Evolutionary conservation across 2,329 filamentous ascomycete species (phyloP).

Genomic region (Nemania serpens): DNA sequence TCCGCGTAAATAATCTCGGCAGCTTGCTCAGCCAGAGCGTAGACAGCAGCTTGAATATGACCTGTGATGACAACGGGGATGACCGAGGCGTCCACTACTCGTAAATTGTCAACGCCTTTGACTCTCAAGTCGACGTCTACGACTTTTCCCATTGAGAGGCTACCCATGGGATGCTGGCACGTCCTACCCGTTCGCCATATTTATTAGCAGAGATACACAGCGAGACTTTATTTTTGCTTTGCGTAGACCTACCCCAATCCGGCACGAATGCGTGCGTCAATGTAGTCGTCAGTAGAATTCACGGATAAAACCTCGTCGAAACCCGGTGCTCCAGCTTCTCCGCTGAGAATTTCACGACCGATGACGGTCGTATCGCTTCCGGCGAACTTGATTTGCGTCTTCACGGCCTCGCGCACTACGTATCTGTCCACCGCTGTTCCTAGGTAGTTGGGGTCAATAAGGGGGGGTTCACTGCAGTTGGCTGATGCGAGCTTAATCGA

Average conservation of each 20-base stretch:
- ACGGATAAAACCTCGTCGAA: conserved; percentile 19
- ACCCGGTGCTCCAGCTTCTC: conserved; percentile 31
- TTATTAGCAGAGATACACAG: neutral
- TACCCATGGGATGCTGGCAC: neutral
- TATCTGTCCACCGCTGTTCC: conserved; percentile 40
- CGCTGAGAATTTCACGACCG: conserved; percentile 36
- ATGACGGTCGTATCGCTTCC: conserved; percentile 28
- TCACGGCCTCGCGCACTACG: conserved; percentile 36
- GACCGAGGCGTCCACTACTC: neutral
- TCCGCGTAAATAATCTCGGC: conserved; percentile 45
- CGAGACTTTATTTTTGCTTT: neutral
- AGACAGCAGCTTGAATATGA: conserved; percentile 54
- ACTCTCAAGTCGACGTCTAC: conserved; percentile 27
- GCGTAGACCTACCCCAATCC: conserved; percentile 13
- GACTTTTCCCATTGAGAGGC: conserved; percentile 23
- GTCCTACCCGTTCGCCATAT: neutral
- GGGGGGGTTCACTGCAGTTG: conserved; percentile 22
- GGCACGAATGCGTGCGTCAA: conserved; percentile 23
- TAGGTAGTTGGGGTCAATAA: conserved; percentile 41
- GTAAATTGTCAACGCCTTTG: neutral
- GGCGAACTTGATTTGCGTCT: conserved; percentile 31
- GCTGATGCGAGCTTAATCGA: conserved; percentile 32
- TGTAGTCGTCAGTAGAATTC: conserved; percentile 24
- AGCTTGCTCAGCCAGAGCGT: conserved; percentile 63
- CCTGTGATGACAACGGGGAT: conserved; percentile 44